A percentile compares a stretch with the other conserved stretches of the same genome.
phyloP scores from a whole-genome alignment of 1,284 basidiomycete species.

The Gymnopus androsaceus region DNA sequence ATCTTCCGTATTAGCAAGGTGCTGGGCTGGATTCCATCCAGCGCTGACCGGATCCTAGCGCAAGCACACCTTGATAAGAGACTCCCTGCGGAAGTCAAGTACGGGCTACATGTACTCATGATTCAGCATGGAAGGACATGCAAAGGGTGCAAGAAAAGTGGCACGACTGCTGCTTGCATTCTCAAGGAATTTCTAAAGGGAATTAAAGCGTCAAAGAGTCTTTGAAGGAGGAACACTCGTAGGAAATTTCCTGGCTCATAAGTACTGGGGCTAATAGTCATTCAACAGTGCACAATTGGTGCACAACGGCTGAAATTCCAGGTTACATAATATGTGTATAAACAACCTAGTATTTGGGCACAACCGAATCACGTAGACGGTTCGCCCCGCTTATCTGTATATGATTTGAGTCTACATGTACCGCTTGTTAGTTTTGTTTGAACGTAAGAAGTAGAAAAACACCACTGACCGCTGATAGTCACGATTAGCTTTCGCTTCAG shows the following conservation, averaged over 20 bases:
- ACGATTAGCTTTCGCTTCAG: conserved; percentile 49
- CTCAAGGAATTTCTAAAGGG: conserved; percentile 33
- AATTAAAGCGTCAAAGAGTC: neutral
- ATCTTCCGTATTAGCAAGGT: conserved; percentile 67
- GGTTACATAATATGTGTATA: too few species aligned
- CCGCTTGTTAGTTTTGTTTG: neutral
- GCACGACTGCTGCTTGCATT: conserved; percentile 27
- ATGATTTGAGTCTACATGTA: conserved; percentile 52
- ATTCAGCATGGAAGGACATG: conserved; percentile 64
- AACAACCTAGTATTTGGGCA: too few species aligned
- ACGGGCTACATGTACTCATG: conserved; percentile 72
- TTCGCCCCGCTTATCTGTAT: conserved; percentile 47
- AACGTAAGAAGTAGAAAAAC: conserved; percentile 9
- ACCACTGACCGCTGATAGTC: conserved; percentile 55
- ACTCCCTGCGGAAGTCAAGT: conserved; percentile 67
- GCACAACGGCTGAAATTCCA: too few species aligned
- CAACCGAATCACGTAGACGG: neutral
- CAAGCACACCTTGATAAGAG: conserved; percentile 71
- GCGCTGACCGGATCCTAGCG: conserved; percentile 62
- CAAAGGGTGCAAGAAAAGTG: conserved; percentile 49
- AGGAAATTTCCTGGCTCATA: too few species aligned
- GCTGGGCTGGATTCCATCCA: conserved; percentile 70
- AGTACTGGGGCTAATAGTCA: too few species aligned
- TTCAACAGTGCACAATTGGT: too few species aligned
- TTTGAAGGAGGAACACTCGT: too few species aligned